phyloP scores from a whole-genome alignment of 2,329 filamentous ascomycete genomes.

The Fusarium praegraminearum region DNA sequence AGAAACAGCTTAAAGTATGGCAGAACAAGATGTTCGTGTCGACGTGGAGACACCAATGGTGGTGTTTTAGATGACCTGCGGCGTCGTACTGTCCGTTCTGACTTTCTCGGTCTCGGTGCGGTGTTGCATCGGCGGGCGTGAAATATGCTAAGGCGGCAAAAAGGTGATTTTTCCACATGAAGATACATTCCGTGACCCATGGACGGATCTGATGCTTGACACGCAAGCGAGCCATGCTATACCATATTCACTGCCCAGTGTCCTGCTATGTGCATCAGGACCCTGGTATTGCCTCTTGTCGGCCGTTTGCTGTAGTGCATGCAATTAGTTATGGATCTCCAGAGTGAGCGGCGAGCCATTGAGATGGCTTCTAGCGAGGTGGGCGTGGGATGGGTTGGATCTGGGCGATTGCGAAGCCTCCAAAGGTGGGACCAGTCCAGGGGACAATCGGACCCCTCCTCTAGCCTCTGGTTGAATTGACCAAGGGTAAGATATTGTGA shows the following conservation, averaged over 20 bases:
- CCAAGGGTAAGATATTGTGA: conserved; percentile 29
- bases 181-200: conserved; percentile 3
- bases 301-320: conserved; percentile 11
- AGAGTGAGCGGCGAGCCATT: conserved; percentile 29
- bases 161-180: conserved; percentile 26
- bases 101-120: conserved; percentile 38
- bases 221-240: conserved; percentile 10
- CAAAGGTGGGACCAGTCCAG: conserved; percentile 17
- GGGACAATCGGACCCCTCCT: conserved; percentile 19
- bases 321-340: conserved; percentile 14
- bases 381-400: conserved; percentile 36
- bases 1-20: neutral
- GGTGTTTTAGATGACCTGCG: neutral
- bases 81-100: conserved; percentile 10
- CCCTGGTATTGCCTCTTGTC: conserved; percentile 9
- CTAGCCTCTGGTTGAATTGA: conserved; percentile 14
- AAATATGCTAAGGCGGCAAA: conserved; percentile 32
- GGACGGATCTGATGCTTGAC: conserved; percentile 12
- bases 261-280: conserved; percentile 3
- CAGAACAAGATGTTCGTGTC: neutral
- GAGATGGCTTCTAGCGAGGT: conserved; percentile 15
- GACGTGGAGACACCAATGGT: conserved; percentile 14
- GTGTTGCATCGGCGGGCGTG: conserved; percentile 40
- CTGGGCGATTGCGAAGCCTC: conserved; percentile 29
- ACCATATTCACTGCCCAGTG: conserved; percentile 9